These are phyloP conservation scores for Ceratocystis huliohia DNA, from an alignment of 2,329 filamentous ascomycete genomes.

Conservation along the genomic window DNA sequence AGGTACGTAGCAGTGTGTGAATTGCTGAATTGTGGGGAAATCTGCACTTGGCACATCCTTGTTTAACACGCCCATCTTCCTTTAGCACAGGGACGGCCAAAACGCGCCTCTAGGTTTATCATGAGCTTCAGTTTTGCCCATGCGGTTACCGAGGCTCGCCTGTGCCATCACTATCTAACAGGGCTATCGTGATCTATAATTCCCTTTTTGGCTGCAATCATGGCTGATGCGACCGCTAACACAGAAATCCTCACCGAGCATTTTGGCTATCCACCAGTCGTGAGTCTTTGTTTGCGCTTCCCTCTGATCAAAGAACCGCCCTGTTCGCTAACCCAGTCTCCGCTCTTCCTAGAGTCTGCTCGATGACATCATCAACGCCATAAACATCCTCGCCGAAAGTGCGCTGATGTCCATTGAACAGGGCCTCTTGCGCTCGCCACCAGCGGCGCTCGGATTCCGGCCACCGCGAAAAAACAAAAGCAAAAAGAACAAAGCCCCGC, in stretches of 20 bases:
- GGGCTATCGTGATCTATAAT: neutral
- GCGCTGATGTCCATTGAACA: slow-evolving; percentile 79
- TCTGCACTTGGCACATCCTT: neutral
- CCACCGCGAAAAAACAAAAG: slow-evolving; percentile 32
- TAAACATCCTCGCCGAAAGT: slow-evolving; percentile 86
- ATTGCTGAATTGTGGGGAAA: neutral
- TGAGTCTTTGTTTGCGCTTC: slow-evolving; percentile 34
- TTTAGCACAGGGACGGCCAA: neutral
- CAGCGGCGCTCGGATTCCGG: slow-evolving; percentile 70
- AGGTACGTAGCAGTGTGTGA: neutral
- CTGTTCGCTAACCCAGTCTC: slow-evolving; percentile 14
- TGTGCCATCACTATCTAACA: neutral
- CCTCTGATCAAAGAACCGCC: neutral
- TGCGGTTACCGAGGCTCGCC: neutral
- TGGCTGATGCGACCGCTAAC: slow-evolving; percentile 29
- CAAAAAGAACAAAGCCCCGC: neutral
- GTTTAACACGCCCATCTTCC: neutral
- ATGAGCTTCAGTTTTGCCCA: neutral
- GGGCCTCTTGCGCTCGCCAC: slow-evolving; percentile 61
- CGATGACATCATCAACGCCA: slow-evolving; percentile 94
- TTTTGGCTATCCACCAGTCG: slow-evolving; percentile 84
- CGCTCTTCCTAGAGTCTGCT: slow-evolving; percentile 56
- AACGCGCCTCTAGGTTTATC: neutral
- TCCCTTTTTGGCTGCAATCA: neutral
- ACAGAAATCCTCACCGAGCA: slow-evolving; percentile 80